Evolutionary conservation across 306 rosid genomes (phyloP), one percentile per base, ranked within the genome.

Genomic region (Arachis hypogaea): DNA sequence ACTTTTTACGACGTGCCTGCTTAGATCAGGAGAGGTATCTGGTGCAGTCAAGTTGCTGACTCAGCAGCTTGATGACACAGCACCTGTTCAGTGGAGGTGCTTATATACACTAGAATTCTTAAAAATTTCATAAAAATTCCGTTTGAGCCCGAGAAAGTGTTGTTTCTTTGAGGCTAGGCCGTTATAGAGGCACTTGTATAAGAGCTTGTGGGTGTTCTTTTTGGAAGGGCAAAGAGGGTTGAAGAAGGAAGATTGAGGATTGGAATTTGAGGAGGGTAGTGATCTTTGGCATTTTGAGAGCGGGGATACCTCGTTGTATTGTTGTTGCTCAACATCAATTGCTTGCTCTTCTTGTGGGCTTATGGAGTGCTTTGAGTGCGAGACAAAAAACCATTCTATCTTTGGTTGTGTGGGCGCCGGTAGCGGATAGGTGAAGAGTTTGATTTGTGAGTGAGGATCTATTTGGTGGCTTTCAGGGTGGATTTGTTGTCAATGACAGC

Each of bases 401-500:
- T 85, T 92, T 14, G 96, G 90, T 67, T 89, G 98, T 43, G 74
- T 12, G 12, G 88, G 42, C 66, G 7, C 69, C 36, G 11, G 84
- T 9, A 22, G 78, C 7, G 57, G 40, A n/a, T 6, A 51, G 42
- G 42, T 42, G 69, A 12, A 30, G 77, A 0, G 66, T 40, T 8
- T 33, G 90, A 33, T 70, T 85, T 80, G 73, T 80, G 88, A 38
- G 72, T 79, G 76, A 92, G 92, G 63, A 92, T 89, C 98, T 96
- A 92, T 69, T 92, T 96, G 66, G 96, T 83, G 78, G 98, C 98
- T 79, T 88, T 82, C 30, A 87, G 71, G 38, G 92, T 85, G 83
- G 98, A 92, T 14, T 86, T 73, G 22, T 92, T 90, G 43, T 93
- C 96, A 49, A 93, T 89, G 45, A 93, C 93, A 2, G 98, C 85